Conservation (phyloP, 306 rosid genomes). For the Sicyos baderoa region DNA sequence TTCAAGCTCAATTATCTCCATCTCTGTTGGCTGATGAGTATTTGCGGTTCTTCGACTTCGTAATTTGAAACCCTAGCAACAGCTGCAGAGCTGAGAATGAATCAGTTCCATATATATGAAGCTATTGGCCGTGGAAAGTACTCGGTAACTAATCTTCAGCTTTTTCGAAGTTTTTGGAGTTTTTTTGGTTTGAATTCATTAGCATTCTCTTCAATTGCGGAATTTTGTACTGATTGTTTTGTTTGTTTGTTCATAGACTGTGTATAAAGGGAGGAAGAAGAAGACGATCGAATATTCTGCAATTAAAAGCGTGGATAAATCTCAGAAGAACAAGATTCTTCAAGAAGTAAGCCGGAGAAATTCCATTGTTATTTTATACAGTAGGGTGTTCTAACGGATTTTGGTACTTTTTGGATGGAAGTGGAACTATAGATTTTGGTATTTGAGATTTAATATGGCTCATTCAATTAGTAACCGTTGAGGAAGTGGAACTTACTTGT, state of each 20-base stretch:
- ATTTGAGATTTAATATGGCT: too few species aligned
- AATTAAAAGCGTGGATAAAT: conserved; percentile 85
- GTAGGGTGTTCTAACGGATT: background rate
- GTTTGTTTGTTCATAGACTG: conserved; percentile 43
- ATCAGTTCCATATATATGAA: conserved; percentile 89
- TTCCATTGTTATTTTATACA: background rate
- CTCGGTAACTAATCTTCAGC: conserved; percentile 45
- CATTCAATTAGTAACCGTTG: conserved; percentile 18
- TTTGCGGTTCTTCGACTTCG: background rate
- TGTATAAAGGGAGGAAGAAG: conserved; percentile 96
- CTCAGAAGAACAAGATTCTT: conserved; percentile 80
- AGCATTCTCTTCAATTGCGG: conserved; percentile 3
- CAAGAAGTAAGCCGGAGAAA: conserved; percentile 59
- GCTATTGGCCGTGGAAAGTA: conserved; percentile 91
- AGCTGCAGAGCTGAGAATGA: conserved; percentile 34
- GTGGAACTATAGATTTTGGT: background rate
- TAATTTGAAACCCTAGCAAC: conserved; percentile 38
- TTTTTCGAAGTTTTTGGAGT: background rate
- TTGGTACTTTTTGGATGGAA: background rate
- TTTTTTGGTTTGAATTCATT: background rate
- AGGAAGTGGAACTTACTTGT: conserved; percentile 34
- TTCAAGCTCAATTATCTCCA: background rate
- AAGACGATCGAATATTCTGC: conserved; percentile 92
- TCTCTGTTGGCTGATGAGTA: background rate
- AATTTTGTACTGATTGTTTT: background rate